Base-by-base conservation (phyloP, 2,329 filamentous ascomycete genomes). In the Tympanopsis confertula region DNA sequence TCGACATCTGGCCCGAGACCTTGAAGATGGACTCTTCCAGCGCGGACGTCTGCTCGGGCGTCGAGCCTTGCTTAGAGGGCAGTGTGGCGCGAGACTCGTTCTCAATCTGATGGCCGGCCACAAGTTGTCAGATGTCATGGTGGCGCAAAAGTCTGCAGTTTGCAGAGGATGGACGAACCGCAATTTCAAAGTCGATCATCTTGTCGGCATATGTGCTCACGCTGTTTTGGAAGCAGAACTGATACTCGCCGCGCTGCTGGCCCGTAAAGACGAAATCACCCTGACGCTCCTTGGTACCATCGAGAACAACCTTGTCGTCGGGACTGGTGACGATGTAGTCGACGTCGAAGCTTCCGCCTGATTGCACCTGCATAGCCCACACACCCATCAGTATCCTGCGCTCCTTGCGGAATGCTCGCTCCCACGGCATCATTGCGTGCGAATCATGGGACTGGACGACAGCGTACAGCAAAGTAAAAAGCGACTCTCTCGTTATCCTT, bases 201-300 rank as follows among this genome's bases (percentile, higher is more conserved):
- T 98, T 98, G 65, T 98, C 91, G 38, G 88, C 82, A 57, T 94
- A 95, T 1, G 89, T 96, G 55, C 85, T 94, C 84, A 98, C 94
- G 56, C 91, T 83, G 55, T 98, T 98, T 64, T 88, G 84, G 69
- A 98, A 98, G 73, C 91, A 98, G 68, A 98, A 96, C 38, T 79
- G 77, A 66, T 96, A 95, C 54, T 96, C 89, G 47, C 91, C 91
- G 5, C 73, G 55, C 38, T 86, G 77, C 52, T 86, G 86, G 35
- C 88, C 91, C 0, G 88, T 94, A 61, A 98, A 98, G 44, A 98
- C 91, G 55, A 94, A 96, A 62, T 98, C 91, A 38, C 89, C 91
- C 64, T 96, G 89, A 47, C 89, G 78, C 66, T 84, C 91, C 65
- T 94, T 96, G 49, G 80, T 70, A 43, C 88, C 91, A 42, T 88